These are phyloP conservation scores for Eragrostis nindensis DNA, from an alignment of 176 grass and related monocot genomes.

Conservation along the genomic window DNA sequence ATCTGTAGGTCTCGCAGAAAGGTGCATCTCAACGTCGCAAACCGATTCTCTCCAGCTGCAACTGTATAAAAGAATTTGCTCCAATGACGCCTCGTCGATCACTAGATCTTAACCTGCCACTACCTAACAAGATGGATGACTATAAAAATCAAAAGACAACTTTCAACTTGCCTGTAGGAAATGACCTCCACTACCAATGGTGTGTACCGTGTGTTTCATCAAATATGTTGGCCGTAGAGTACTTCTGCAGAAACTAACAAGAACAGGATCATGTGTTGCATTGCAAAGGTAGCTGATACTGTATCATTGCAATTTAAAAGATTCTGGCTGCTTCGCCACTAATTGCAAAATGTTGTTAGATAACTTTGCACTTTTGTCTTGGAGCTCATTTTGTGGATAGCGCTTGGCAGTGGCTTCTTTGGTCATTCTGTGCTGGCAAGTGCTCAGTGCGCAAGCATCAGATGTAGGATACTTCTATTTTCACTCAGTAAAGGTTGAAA, in stretches of 20 bases:
- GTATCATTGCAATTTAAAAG: constrained; percentile 23
- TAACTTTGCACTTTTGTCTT: background rate
- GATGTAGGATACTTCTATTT: background rate
- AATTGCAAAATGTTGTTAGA: background rate
- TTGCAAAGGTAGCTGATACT: constrained; percentile 38
- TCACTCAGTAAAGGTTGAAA: background rate
- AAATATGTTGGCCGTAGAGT: constrained; percentile 20
- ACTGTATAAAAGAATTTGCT: background rate
- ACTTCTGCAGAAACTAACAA: constrained; percentile 20
- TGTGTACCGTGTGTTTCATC: background rate
- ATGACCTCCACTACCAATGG: constrained; percentile 14
- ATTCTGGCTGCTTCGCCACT: constrained; percentile 41
- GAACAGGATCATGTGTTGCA: constrained; percentile 29
- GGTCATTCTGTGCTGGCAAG: constrained; percentile 24
- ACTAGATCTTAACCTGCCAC: constrained; percentile 25
- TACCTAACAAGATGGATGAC: constrained; percentile 34
- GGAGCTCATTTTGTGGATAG: constrained; percentile 7
- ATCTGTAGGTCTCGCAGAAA: constrained; percentile 3
- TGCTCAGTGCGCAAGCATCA: constrained; percentile 27
- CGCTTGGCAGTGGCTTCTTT: constrained; percentile 22
- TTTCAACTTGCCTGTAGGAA: constrained; percentile 7
- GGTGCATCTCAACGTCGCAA: constrained; percentile 10
- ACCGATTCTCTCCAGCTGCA: constrained; percentile 21
- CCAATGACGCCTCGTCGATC: background rate
- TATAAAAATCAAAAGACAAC: constrained; percentile 20